Evolutionary conservation across 345 rosid genomes (phyloP).

Genomic region (Hibiscus tridactylites): DNA sequence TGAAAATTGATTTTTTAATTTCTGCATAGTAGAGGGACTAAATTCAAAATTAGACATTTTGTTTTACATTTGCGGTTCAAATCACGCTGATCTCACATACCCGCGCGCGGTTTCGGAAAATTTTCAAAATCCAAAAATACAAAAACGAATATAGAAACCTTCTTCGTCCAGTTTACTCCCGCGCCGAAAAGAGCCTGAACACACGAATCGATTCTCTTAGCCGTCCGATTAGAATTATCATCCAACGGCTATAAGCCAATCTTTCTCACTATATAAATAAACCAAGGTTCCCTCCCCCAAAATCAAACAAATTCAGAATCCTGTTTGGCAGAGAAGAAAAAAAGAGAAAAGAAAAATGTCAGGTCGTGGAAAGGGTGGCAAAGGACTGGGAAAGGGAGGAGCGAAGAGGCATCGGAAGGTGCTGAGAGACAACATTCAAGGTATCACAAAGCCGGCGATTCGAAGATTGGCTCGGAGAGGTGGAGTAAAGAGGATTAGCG

Average conservation of each 20-base stretch:
- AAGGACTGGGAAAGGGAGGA: slow-evolving; percentile 60
- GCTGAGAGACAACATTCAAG: slow-evolving; percentile 48
- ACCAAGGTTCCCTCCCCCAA: neutral
- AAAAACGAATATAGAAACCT: neutral
- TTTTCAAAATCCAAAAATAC: neutral
- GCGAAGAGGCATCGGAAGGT: slow-evolving; percentile 56
- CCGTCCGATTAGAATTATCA: neutral
- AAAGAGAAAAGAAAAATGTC: slow-evolving; percentile 24
- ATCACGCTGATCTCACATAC: neutral
- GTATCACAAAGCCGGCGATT: slow-evolving; percentile 46
- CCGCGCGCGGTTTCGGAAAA: neutral
- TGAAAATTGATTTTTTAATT: too few relatives aligned
- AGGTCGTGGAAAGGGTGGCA: slow-evolving; percentile 58
- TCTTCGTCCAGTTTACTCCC: neutral
- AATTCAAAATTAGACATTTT: too few relatives aligned
- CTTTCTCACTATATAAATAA: neutral
- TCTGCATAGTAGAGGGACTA: too few relatives aligned
- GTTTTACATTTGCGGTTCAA: neutral
- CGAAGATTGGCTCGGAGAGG: slow-evolving; percentile 50
- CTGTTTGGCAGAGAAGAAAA: neutral
- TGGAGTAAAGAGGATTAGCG: slow-evolving; percentile 50
- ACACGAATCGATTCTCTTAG: neutral
- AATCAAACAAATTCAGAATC: neutral
- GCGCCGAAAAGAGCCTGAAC: neutral
- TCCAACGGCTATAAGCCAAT: neutral